Percentiles rank a stretch among this genome's conserved stretches.
Evolutionary conservation across 2,329 filamentous ascomycete species (phyloP).

Genomic region (Sordariomycetes sp.): DNA sequence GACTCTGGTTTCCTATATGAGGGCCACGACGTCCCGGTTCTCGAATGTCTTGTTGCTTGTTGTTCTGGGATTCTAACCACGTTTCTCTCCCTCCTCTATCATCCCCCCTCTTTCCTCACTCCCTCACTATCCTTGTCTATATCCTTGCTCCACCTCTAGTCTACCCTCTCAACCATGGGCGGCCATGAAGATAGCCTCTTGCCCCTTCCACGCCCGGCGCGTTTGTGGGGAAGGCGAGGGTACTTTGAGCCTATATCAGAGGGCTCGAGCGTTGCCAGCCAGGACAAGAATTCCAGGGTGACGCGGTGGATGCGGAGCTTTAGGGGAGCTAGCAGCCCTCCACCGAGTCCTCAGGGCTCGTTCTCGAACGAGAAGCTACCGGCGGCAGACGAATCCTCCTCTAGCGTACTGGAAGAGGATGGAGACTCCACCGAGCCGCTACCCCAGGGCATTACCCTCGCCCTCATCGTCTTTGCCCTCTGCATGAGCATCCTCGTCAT

Average conservation of each 20-base stretch:
- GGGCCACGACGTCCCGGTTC: background rate
- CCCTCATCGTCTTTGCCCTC: slow-evolving; percentile 23
- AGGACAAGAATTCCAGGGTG: background rate
- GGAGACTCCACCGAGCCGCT: background rate
- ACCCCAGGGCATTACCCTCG: slow-evolving; percentile 8
- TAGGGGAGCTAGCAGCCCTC: too few relatives aligned
- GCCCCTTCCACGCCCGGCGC: background rate
- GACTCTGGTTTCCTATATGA: too few relatives aligned
- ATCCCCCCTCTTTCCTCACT: background rate
- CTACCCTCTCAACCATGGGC: background rate
- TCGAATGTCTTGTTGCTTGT: background rate
- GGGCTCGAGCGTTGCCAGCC: background rate
- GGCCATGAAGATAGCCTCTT: background rate
- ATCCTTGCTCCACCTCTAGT: background rate
- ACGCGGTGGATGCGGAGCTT: background rate
- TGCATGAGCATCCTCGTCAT: slow-evolving; percentile 29
- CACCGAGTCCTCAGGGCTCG: background rate
- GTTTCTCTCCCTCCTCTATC: background rate
- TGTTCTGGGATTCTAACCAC: background rate
- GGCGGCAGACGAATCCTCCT: background rate
- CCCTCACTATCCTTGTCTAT: background rate
- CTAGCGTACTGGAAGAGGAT: background rate
- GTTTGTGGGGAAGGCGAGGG: background rate
- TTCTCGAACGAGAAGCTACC: background rate
- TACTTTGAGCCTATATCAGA: background rate